Percentiles rank a stretch among this genome's conserved stretches.
phyloP scores from a whole-genome alignment of 352 stramenopile species.

The Globisporangium mamillatum region DNA sequence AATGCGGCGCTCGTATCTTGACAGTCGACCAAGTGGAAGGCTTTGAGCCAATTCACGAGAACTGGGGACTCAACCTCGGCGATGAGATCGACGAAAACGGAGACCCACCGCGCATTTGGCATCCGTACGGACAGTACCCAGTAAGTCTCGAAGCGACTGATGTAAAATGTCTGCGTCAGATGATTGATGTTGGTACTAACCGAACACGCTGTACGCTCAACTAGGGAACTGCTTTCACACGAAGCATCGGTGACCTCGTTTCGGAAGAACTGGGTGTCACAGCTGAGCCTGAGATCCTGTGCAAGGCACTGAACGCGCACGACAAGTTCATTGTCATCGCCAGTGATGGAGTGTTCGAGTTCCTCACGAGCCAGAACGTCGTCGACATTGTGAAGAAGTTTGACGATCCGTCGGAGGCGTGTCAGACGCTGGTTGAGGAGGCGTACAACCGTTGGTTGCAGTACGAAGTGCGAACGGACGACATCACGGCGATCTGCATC shows the following conservation, averaged over 20 bases:
- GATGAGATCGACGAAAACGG: constrained; percentile 91
- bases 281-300: constrained; percentile 91
- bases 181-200: background rate
- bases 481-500: constrained; percentile 92
- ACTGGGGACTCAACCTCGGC: constrained; percentile 87
- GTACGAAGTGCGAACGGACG: constrained; percentile 93
- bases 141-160: constrained; percentile 24
- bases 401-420: constrained; percentile 87
- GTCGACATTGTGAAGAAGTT: constrained; percentile 89
- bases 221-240: constrained; percentile 97
- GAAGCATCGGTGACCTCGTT: constrained; percentile 94
- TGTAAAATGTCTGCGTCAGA: background rate
- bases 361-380: constrained; percentile 93
- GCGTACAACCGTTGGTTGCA: constrained; percentile 93
- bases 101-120: constrained; percentile 91
- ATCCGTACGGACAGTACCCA: constrained; percentile 84
- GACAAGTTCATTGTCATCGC: constrained; percentile 93
- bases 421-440: constrained; percentile 87
- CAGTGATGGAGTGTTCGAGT: constrained; percentile 94
- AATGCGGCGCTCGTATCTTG: constrained; percentile 92
- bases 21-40: constrained; percentile 96
- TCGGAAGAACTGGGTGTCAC: constrained; percentile 91
- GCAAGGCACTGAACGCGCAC: constrained; percentile 82
- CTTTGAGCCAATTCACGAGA: constrained; percentile 88
- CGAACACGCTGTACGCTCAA: background rate